Conservation (phyloP, 176 grass and related monocot species). For the Aegilops speltoides region DNA sequence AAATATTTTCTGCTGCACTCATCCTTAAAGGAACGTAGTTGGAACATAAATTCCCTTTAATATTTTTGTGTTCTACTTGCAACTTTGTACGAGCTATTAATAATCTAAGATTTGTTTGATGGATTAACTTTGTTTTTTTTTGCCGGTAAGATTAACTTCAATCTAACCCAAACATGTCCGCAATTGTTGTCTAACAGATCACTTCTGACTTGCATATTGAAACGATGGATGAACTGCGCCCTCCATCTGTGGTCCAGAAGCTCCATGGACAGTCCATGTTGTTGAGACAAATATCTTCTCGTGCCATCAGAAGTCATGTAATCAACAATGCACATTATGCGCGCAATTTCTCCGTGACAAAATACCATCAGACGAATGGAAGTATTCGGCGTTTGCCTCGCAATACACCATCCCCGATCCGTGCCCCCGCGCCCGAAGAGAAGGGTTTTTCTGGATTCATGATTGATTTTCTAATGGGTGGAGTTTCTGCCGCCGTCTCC, state of each 20-base stretch:
- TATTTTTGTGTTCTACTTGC: background rate
- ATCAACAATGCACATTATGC: slow-evolving; percentile 30
- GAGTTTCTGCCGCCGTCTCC: slow-evolving; percentile 87
- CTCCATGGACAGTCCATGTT: slow-evolving; percentile 49
- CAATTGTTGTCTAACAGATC: background rate
- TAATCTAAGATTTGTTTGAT: background rate
- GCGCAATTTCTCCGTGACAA: background rate
- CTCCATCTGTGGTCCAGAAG: slow-evolving; percentile 40
- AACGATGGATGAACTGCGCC: slow-evolving; percentile 34
- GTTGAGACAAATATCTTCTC: slow-evolving; percentile 38
- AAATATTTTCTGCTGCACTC: background rate
- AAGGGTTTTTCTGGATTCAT: background rate
- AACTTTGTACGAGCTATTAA: background rate
- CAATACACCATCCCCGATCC: slow-evolving; percentile 38
- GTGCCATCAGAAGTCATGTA: slow-evolving; percentile 18
- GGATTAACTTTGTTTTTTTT: background rate
- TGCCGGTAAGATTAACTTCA: background rate
- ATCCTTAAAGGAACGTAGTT: background rate
- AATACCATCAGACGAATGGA: slow-evolving; percentile 22
- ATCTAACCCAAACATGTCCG: background rate
- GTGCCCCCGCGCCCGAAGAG: slow-evolving; percentile 3
- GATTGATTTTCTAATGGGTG: slow-evolving; percentile 92
- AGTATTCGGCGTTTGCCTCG: slow-evolving; percentile 16
- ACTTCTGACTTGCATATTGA: background rate
- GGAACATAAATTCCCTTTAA: background rate